Evolutionary conservation across 805 yeast species (phyloP), one percentile per base, ranked within the genome.

Genomic region (Kuraishia floccosa): DNA sequence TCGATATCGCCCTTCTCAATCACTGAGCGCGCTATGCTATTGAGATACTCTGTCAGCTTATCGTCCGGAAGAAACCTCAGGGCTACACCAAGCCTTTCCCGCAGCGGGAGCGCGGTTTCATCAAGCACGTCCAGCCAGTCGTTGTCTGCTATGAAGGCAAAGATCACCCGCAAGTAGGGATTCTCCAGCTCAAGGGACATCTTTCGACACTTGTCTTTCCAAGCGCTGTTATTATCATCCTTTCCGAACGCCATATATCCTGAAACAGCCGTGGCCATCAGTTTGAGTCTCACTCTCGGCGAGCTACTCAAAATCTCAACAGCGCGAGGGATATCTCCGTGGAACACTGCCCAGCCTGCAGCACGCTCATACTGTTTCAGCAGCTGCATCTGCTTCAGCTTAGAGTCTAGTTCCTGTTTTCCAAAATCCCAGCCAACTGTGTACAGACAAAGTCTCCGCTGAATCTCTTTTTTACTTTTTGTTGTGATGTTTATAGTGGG

Each of bases 281-380:
- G 64, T 30, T 80, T 57, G 28, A 83, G 61, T 32, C 76, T 59
- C 47, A 80, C 86, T 35, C 71, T 76, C 30, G 75, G 75, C 2
- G 94, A 72, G n/a, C 70, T 62, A 0, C 82, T 73, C 32, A 89
- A 58, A n/a, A 85, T 78, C 26, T 72, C 74, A 4, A 87, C 81
- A 0, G 96, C 94, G 30, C 75, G 66, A 3, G 71, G 66, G 3
- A 89, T 81, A 50, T 86, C 83, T 5, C 94, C 96, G 48, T 84
- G 89, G 52, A 89, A 89, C 0, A 86, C 87, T 0, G 96, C 96
- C 94, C 95, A 84, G 0, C 94, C 97, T 1, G 96, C 98, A 1
- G 98, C 97, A 47, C 89, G 77, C 38, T 86, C 94, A 38, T 68
- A 69, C 36, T 71, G 68, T 0, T 81, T 86, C 11, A 58, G 51